Evolutionary conservation across 2,329 filamentous ascomycete species (phyloP).

Genomic region (Apiospora saccharicola): DNA sequence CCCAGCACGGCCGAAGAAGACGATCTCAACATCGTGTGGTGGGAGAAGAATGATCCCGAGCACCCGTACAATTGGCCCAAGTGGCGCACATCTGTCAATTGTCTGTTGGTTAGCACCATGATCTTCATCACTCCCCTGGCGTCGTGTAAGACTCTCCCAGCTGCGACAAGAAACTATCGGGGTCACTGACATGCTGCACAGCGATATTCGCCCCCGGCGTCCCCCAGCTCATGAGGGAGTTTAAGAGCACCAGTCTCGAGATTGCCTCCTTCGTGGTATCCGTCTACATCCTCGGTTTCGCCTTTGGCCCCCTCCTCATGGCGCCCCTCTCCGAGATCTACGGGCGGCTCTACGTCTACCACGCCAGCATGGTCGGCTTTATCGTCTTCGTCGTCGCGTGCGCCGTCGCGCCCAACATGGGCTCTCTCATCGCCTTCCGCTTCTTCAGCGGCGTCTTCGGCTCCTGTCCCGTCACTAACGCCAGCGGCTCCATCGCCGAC

Average conservation of each 20-base stretch:
- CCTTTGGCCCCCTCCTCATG: slow-evolving; percentile 59
- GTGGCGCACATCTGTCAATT: slow-evolving; percentile 26
- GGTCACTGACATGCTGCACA: slow-evolving; percentile 8
- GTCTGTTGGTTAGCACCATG: slow-evolving; percentile 25
- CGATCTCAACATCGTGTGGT: slow-evolving; percentile 19
- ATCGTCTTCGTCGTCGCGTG: slow-evolving; percentile 51
- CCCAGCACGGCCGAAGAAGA: slow-evolving; percentile 4
- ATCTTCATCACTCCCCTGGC: slow-evolving; percentile 27
- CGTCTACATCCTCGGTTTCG: slow-evolving; percentile 29
- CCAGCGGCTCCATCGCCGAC: slow-evolving; percentile 72
- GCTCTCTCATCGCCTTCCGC: slow-evolving; percentile 63
- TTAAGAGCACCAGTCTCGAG: slow-evolving; percentile 23
- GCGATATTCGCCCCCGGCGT: slow-evolving; percentile 29
- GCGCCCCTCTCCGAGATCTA: slow-evolving; percentile 66
- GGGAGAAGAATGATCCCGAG: slow-evolving; percentile 48
- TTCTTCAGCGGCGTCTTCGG: slow-evolving; percentile 70
- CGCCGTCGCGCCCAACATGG: slow-evolving; percentile 58
- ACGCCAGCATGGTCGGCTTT: slow-evolving; percentile 53
- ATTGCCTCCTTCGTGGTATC: slow-evolving; percentile 28
- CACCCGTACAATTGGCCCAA: slow-evolving; percentile 63
- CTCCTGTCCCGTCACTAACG: slow-evolving; percentile 68
- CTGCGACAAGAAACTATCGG: neutral
- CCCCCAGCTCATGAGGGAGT: slow-evolving; percentile 28
- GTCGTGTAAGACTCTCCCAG: slow-evolving; percentile 23
- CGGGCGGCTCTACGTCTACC: slow-evolving; percentile 59